A percentile compares a stretch with the other conserved stretches of the same genome.
phyloP scores from a whole-genome alignment of 257 asterid genomes.

The Solanum virginianum region DNA sequence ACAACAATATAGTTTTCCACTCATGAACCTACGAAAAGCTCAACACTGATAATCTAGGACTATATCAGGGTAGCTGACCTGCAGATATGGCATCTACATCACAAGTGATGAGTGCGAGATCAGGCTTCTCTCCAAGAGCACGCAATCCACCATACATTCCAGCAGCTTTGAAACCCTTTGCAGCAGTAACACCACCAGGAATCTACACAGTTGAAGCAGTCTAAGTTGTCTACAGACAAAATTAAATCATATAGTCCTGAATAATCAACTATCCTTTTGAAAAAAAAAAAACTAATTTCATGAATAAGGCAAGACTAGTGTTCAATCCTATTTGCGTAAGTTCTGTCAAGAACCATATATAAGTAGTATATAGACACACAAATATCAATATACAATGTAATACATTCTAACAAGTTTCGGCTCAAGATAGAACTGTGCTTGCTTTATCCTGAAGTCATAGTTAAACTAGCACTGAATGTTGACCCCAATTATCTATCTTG shows the following conservation, averaged over 20 bases:
- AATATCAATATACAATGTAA: not conserved
- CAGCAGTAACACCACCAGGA: conserved; percentile 93
- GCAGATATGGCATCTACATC: conserved; percentile 85
- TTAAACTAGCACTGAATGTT: not conserved
- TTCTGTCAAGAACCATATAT: not conserved
- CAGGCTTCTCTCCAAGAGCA: conserved; percentile 97
- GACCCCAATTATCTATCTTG: not conserved
- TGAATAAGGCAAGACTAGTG: not conserved
- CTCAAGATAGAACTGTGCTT: not conserved
- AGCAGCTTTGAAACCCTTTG: conserved; percentile 92
- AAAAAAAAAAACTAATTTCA: not conserved
- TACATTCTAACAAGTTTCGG: not conserved
- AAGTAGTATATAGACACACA: not conserved
- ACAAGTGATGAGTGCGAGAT: conserved; percentile 85
- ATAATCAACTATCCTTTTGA: not conserved
- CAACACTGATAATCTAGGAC: not conserved
- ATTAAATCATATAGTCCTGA: not conserved
- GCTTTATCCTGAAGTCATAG: not conserved
- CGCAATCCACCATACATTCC: conserved; percentile 95
- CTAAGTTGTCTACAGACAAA: not conserved
- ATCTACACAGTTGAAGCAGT: conserved; percentile 35
- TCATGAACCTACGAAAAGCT: not conserved
- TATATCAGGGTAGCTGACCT: conserved; percentile 24
- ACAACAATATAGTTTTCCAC: not conserved
- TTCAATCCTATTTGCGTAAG: not conserved